Percentiles rank a stretch among this genome's conserved stretches.
Evolutionary conservation across 768 basidiomycete genomes (phyloP).

Genomic region (Strobilomyces confusus): DNA sequence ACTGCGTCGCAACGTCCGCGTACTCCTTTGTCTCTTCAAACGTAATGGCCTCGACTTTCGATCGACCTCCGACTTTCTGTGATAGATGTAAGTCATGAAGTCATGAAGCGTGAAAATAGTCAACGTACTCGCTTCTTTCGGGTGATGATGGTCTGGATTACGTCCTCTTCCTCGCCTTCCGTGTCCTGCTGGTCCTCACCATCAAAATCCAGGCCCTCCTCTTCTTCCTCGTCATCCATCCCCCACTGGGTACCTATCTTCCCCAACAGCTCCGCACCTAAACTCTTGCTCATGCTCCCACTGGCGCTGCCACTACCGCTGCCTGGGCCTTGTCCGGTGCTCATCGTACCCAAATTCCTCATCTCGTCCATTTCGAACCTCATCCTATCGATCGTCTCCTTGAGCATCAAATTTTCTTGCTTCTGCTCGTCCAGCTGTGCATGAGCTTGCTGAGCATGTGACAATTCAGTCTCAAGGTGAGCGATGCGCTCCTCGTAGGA

Average conservation of each 20-base stretch:
- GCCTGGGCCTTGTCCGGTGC: slow-evolving; percentile 33
- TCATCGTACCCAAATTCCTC: slow-evolving; percentile 44
- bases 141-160: slow-evolving; percentile 87
- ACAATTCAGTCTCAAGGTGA: slow-evolving; percentile 69
- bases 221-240: slow-evolving; percentile 41
- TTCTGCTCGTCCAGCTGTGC: slow-evolving; percentile 85
- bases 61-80: slow-evolving; percentile 67
- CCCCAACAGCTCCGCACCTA: slow-evolving; percentile 68
- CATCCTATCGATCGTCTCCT: slow-evolving; percentile 95
- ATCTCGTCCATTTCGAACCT: slow-evolving; percentile 93
- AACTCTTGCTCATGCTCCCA: slow-evolving; percentile 64
- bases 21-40: slow-evolving; percentile 71
- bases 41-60: slow-evolving; percentile 40
- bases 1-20: slow-evolving; percentile 68
- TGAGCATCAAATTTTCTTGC: slow-evolving; percentile 87
- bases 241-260: slow-evolving; percentile 51
- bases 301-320: slow-evolving; percentile 47
- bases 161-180: slow-evolving; percentile 60
- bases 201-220: slow-evolving; percentile 32
- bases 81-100: slow-evolving; percentile 14
- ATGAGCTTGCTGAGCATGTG: slow-evolving; percentile 65
- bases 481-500: slow-evolving; percentile 68
- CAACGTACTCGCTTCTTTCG: slow-evolving; percentile 66
- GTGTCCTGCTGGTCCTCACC: slow-evolving; percentile 48
- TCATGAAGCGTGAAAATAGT: neutral